Evolutionary conservation across 345 rosid species (phyloP).

Genomic region (Viola odorata): DNA sequence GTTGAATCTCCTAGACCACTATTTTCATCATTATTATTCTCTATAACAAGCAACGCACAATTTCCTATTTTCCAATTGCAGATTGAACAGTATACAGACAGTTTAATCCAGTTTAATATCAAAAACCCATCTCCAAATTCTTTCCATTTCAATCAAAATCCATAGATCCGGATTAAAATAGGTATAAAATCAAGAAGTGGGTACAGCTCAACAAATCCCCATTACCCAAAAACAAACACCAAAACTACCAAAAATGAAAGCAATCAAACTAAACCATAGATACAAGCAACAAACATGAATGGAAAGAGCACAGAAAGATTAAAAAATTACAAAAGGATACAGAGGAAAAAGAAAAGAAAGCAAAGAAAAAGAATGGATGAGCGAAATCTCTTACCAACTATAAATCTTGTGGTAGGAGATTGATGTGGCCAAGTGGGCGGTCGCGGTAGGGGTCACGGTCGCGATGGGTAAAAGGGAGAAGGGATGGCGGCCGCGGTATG

Average conservation of each 20-base stretch:
- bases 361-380: too few species aligned
- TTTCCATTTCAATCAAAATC: conserved; percentile 3
- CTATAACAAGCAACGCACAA: too few species aligned
- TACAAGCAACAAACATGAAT: neutral
- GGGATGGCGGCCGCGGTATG: too few species aligned
- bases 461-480: too few species aligned
- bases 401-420: too few species aligned
- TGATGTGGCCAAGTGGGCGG: too few species aligned
- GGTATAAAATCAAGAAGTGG: neutral
- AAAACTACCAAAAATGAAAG: conserved; percentile 6
- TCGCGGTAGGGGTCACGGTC: too few species aligned
- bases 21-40: too few species aligned
- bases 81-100: too few species aligned
- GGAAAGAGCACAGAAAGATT: neutral
- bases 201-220: conserved; percentile 20
- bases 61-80: too few species aligned
- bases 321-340: neutral
- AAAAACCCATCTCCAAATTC: conserved; percentile 16
- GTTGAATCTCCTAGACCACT: too few species aligned
- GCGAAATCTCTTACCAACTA: too few species aligned
- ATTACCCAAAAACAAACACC: conserved; percentile 12
- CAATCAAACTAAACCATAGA: neutral
- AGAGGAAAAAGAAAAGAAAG: neutral
- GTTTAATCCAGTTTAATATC: neutral
- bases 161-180: conserved; percentile 17